phyloP scores from a whole-genome alignment of 2,329 filamentous ascomycete species.

The Penicillium oxalicum region DNA sequence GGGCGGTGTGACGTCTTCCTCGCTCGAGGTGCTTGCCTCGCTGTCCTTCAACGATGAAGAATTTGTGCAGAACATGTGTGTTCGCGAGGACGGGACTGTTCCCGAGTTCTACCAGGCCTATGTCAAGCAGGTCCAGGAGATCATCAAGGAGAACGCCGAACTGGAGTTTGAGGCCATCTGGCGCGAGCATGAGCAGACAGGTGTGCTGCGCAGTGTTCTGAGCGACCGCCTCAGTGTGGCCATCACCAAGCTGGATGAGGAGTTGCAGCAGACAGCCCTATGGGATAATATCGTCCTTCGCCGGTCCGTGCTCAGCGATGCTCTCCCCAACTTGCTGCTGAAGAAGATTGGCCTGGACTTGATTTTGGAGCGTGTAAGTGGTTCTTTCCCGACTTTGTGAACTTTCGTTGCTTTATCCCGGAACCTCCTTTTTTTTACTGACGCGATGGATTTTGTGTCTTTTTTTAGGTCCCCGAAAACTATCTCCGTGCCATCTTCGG shows the following conservation, averaged over 20 bases:
- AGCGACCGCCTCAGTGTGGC: slow-evolving; percentile 86
- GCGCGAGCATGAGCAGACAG: slow-evolving; percentile 82
- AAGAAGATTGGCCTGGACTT: slow-evolving; percentile 87
- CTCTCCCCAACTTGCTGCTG: slow-evolving; percentile 74
- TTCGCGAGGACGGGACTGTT: slow-evolving; percentile 65
- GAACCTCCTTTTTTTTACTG: too few species aligned
- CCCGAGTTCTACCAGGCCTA: slow-evolving; percentile 92
- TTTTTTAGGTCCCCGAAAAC: slow-evolving; percentile 66
- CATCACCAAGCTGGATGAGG: slow-evolving; percentile 94
- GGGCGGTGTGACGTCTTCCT: slow-evolving; percentile 95
- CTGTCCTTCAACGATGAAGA: slow-evolving; percentile 86
- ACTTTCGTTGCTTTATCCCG: not conserved
- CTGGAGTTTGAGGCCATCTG: slow-evolving; percentile 98
- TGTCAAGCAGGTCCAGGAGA: slow-evolving; percentile 83
- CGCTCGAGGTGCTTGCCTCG: slow-evolving; percentile 88
- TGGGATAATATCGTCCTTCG: slow-evolving; percentile 81
- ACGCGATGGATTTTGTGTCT: not conserved
- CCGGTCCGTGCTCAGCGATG: slow-evolving; percentile 71
- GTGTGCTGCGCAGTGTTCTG: slow-evolving; percentile 72
- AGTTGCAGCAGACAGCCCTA: slow-evolving; percentile 85
- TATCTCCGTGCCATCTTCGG: slow-evolving; percentile 95
- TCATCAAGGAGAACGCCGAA: slow-evolving; percentile 82
- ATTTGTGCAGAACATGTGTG: slow-evolving; percentile 92
- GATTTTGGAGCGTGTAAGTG: slow-evolving; percentile 68
- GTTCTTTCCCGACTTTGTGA: not conserved